Conservation (phyloP, 306 rosid species). For the Prunus mume region DNA sequence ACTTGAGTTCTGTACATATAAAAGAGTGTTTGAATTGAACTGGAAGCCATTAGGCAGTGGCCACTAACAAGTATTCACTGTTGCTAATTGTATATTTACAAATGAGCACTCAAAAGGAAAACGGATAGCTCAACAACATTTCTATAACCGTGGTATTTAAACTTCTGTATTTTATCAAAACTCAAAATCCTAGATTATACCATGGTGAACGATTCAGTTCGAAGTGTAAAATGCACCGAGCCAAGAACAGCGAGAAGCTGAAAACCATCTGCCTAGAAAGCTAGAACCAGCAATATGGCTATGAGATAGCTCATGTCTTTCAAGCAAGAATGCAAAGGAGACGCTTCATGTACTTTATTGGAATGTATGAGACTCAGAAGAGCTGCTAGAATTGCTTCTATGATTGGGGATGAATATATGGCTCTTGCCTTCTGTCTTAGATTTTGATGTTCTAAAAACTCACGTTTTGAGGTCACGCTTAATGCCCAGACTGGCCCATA, state of each 20-base stretch:
- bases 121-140: not conserved
- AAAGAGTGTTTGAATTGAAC: too few relatives aligned
- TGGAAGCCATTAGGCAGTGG: too few relatives aligned
- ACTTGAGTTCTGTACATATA: too few relatives aligned
- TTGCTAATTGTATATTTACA: not conserved
- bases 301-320: not conserved
- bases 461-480: slow-evolving; percentile 26
- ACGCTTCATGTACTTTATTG: slow-evolving; percentile 28
- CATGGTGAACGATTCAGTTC: not conserved
- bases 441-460: slow-evolving; percentile 9
- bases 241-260: not conserved
- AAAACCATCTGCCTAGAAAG: not conserved
- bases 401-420: slow-evolving; percentile 31
- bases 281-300: not conserved
- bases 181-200: not conserved
- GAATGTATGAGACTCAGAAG: slow-evolving; percentile 31
- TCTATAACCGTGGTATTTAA: not conserved
- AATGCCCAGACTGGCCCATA: slow-evolving; percentile 32
- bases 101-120: not conserved
- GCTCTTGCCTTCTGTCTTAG: slow-evolving; percentile 36
- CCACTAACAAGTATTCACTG: too few relatives aligned
- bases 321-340: not conserved
- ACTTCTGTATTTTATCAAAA: not conserved
- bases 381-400: slow-evolving; percentile 44
- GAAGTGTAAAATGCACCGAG: not conserved